phyloP scores from a whole-genome alignment of 2,329 filamentous ascomycete genomes.

The Eutypella sp. region DNA sequence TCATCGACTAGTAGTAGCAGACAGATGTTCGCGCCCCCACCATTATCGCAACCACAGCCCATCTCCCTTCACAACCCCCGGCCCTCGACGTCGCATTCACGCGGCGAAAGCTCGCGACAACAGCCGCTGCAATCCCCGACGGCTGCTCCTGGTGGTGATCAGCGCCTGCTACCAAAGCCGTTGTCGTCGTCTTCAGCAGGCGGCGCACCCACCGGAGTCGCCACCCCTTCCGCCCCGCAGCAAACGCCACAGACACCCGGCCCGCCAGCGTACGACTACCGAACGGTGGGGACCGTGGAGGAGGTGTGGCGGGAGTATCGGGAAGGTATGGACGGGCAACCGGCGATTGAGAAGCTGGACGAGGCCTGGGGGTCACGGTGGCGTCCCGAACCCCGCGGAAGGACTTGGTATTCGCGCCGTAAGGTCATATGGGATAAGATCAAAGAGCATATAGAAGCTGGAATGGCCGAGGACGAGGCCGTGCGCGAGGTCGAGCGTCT shows the following conservation, averaged over 20 bases:
- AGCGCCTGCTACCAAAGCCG: conserved; percentile 18
- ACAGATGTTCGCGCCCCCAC: conserved; percentile 18
- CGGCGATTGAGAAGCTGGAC: conserved; percentile 31
- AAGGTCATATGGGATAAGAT: conserved; percentile 37
- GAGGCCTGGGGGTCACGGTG: conserved; percentile 30
- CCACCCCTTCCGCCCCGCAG: too few relatives aligned
- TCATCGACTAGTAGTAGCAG: conserved; percentile 9
- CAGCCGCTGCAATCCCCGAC: conserved; percentile 23
- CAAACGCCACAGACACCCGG: conserved; percentile 23
- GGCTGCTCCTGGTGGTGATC: conserved; percentile 17
- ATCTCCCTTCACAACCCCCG: conserved; percentile 18
- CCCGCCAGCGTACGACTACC: conserved; percentile 30
- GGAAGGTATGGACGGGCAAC: conserved; percentile 31
- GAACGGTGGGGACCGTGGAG: conserved; percentile 29
- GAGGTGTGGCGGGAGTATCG: conserved; percentile 34
- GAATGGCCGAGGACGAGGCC: conserved; percentile 29
- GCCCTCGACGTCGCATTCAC: conserved; percentile 22
- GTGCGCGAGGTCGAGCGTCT: conserved; percentile 31
- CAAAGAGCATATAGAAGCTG: conserved; percentile 30
- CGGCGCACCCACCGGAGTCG: too few relatives aligned
- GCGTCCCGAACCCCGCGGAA: conserved; percentile 31
- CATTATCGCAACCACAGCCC: conserved; percentile 14
- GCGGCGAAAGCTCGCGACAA: conserved; percentile 21
- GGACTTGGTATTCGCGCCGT: conserved; percentile 33
- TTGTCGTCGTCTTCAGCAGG: too few relatives aligned